Evolutionary conservation across 2,329 filamentous ascomycete genomes (phyloP).

Genomic region (Colletotrichum truncatum): DNA sequence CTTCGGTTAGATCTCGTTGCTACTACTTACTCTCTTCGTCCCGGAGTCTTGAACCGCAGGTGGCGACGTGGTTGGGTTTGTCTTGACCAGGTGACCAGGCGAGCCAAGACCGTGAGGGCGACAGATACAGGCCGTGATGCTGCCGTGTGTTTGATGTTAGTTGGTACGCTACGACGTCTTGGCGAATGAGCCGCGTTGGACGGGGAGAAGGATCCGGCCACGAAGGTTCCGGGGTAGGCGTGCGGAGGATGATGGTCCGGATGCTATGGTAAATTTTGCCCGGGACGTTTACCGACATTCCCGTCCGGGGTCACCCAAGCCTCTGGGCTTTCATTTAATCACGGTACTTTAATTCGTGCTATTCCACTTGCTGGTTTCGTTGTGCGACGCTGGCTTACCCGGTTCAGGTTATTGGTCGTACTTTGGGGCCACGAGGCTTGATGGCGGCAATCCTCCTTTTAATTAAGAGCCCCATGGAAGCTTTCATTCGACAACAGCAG

Average conservation of each 20-base stretch:
- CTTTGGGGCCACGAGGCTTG: not conserved
- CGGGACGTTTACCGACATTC: conserved; percentile 23
- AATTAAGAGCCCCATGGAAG: no score
- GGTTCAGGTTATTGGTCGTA: not conserved
- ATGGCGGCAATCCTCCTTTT: not conserved
- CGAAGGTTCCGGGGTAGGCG: not conserved
- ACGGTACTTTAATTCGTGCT: not conserved
- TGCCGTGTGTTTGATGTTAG: not conserved
- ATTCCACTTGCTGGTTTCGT: not conserved
- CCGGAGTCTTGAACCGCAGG: not conserved
- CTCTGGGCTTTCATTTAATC: conserved; percentile 18
- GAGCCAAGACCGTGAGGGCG: conserved; percentile 27
- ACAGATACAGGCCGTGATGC: conserved; percentile 3
- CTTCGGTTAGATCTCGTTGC: not conserved
- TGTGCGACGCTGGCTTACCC: not conserved
- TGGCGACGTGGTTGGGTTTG: not conserved
- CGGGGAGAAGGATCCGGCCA: not conserved
- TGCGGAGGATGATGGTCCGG: conserved; percentile 28
- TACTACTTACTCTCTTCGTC: not conserved
- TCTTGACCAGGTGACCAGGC: not conserved
- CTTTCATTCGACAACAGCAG: no score
- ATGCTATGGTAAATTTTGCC: not conserved
- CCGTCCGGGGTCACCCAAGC: conserved; percentile 10
- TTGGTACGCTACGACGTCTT: not conserved
- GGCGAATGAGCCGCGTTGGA: conserved; percentile 1